Evolutionary conservation across 768 basidiomycete genomes (phyloP), one percentile per base, ranked within the genome.

Genomic region (Xerocomus potaroensis): DNA sequence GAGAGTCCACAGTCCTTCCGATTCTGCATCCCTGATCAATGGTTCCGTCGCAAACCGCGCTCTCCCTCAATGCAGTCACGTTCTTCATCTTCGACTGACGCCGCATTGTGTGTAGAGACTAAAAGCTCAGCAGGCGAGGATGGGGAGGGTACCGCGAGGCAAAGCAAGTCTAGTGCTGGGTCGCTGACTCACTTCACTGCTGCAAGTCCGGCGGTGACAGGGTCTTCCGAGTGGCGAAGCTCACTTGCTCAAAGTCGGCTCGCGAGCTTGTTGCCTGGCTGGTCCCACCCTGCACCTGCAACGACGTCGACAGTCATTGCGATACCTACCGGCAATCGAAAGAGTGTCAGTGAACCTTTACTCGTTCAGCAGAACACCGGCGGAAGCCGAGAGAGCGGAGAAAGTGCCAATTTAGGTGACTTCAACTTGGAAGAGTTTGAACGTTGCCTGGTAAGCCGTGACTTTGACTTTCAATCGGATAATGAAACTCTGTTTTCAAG

Each of bases 11-110:
- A 46, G 8, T 59, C 54, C 8, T 79, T 85, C 58, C 73, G 75
- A 22, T 76, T 90, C 45, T 85, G 82, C 50, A 79, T 91, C 8
- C 85, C 85, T 2, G 85, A 85, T 43, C 83, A 84, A 58, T 91
- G 84, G 89, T 91, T 80, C 64, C 79, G 81, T 47, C 77, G 85
- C 16, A 84, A 77, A 50, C 75, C 81, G 7, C 78, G 79, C 0
- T 69, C 66, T 31, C 57, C 73, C 2, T 78, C 80, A 2, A 65
- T 67, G 12, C 60, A 71, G 19, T 76, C 78, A 0, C 73, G 73
- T 27, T 76, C 79, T 4, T 81, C 79, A 3, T 73, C 81, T 3
- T 81, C 80, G 3, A 73, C 81, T 24, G 66, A 71, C 21, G 79
- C 12, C 22, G n/a, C n/a, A n/a, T 22, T 24, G 18, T 27, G 24